Conservation (phyloP, 495 filamentous ascomycete species). For the Aspergillus bertholletiae region DNA sequence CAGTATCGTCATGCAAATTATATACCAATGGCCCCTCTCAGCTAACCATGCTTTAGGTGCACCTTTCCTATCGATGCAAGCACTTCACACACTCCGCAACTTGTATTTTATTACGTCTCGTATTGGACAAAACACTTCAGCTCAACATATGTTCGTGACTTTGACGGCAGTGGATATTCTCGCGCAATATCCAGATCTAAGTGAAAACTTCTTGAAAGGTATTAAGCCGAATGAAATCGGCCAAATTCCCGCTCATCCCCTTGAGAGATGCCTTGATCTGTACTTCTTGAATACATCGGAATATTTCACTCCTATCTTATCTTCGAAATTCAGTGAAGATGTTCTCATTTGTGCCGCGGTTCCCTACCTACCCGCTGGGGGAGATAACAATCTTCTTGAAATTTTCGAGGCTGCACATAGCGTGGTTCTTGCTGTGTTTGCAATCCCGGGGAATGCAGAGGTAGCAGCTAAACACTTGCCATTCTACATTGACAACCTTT, state of each 20-base stretch:
- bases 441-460: slow-evolving; percentile 69
- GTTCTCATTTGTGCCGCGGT: slow-evolving; percentile 70
- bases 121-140: slow-evolving; percentile 67
- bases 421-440: slow-evolving; percentile 76
- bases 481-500: slow-evolving; percentile 81
- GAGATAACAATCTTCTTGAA: slow-evolving; percentile 60
- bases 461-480: slow-evolving; percentile 72
- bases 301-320: slow-evolving; percentile 72
- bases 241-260: slow-evolving; percentile 67
- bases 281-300: slow-evolving; percentile 91
- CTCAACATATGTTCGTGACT: slow-evolving; percentile 80
- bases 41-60: slow-evolving; percentile 40
- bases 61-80: slow-evolving; percentile 69
- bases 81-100: slow-evolving; percentile 75
- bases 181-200: slow-evolving; percentile 64
- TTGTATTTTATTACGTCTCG: slow-evolving; percentile 86
- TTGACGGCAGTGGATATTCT: slow-evolving; percentile 88
- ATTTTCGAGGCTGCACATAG: slow-evolving; percentile 94
- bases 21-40: neutral
- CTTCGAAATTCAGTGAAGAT: slow-evolving; percentile 62
- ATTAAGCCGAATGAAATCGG: slow-evolving; percentile 56
- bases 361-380: slow-evolving; percentile 69
- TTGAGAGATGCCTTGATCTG: slow-evolving; percentile 77
- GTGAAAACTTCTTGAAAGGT: slow-evolving; percentile 65
- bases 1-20: slow-evolving; percentile 19